A percentile compares a stretch with the other conserved stretches of the same genome.
Evolutionary conservation across 2,329 filamentous ascomycete species (phyloP).

Genomic region (Exophiala phaeomuriformis): DNA sequence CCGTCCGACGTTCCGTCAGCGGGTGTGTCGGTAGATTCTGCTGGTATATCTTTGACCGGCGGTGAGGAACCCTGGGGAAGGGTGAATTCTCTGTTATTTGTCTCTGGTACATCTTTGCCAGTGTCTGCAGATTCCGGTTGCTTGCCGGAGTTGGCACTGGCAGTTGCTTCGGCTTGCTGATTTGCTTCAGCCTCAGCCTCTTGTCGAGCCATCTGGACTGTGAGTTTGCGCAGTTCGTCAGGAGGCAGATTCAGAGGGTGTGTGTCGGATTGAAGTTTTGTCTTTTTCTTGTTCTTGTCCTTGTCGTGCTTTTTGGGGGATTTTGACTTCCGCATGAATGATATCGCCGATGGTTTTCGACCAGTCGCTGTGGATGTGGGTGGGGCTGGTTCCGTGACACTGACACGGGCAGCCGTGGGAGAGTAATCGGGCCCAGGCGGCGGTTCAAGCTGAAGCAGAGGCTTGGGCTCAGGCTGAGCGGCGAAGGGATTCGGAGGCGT

Average conservation of each 20-base stretch:
- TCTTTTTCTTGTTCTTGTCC: slow-evolving; percentile 26
- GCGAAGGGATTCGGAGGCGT: background rate
- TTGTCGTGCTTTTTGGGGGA: slow-evolving; percentile 24
- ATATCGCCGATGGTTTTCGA: slow-evolving; percentile 6
- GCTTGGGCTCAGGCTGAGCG: no score
- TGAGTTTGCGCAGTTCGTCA: slow-evolving; percentile 73
- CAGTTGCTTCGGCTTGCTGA: background rate
- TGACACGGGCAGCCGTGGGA: slow-evolving; percentile 2
- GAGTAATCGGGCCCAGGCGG: background rate
- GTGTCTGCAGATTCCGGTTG: slow-evolving; percentile 62
- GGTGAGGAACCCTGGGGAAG: slow-evolving; percentile 16
- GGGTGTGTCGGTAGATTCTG: slow-evolving; percentile 22
- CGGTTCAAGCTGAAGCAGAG: background rate
- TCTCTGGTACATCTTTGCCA: slow-evolving; percentile 46
- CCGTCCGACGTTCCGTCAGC: slow-evolving; percentile 8
- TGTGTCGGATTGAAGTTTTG: slow-evolving; percentile 46
- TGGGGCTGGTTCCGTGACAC: slow-evolving; percentile 7
- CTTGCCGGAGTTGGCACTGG: slow-evolving; percentile 9
- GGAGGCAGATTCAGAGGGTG: slow-evolving; percentile 87
- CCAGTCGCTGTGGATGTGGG: slow-evolving; percentile 7
- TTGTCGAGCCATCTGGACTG: slow-evolving; percentile 44
- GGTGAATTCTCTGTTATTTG: slow-evolving; percentile 11
- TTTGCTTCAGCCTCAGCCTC: slow-evolving; percentile 28
- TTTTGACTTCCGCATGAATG: slow-evolving; percentile 25
- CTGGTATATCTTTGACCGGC: slow-evolving; percentile 20